Evolutionary conservation across 2,329 filamentous ascomycete genomes (phyloP), one percentile per base, ranked within the genome.

Genomic region (Colletotrichum trifolii): DNA sequence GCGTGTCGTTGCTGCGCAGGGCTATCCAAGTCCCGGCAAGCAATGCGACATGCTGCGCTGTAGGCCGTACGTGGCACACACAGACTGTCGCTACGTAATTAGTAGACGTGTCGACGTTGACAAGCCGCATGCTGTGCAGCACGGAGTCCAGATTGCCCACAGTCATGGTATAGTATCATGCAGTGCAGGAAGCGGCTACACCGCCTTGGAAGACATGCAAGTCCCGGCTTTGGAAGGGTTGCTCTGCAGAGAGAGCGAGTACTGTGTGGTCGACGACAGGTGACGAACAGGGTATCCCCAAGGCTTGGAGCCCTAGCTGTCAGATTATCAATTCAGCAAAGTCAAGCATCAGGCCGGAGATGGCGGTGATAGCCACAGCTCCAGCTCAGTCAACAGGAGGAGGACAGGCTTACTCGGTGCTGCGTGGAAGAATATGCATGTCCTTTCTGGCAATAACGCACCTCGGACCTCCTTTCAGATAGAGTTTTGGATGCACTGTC

Each of bases 401-500:
- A 25, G 25, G 25, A 25, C 25, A 25, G 25, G 25, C 25, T 1
- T 25, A 5, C 25, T 1, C 25, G 1, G 25, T 25, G 25, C 25
- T 25, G 25, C 25, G 25, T 25, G 25, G 25, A 25, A 25, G 25
- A 42, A 42, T 36, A 8, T 7, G n/a, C 45, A 55, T 15, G 46
- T 15, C 13, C 38, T 33, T 46, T 42, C 33, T n/a, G 38, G 13
- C 8, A 35, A 49, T 9, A 17, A 38, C 17, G 36, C 34, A 38
- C 53, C 58, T 65, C 52, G 58, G 59, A 45, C 58, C 59, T 62
- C 52, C 63, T 66, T 52, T 63, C 63, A 62, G 63, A 54, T 56
- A 66, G 52, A 57, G 63, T 56, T 62, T 63, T 36, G 33, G 52
- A 65, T 65, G 63, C 63, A 65, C 62, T 65, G 62, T 52, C 52